Base-by-base conservation (phyloP, 257 asterid species). In the Plantago major region DNA sequence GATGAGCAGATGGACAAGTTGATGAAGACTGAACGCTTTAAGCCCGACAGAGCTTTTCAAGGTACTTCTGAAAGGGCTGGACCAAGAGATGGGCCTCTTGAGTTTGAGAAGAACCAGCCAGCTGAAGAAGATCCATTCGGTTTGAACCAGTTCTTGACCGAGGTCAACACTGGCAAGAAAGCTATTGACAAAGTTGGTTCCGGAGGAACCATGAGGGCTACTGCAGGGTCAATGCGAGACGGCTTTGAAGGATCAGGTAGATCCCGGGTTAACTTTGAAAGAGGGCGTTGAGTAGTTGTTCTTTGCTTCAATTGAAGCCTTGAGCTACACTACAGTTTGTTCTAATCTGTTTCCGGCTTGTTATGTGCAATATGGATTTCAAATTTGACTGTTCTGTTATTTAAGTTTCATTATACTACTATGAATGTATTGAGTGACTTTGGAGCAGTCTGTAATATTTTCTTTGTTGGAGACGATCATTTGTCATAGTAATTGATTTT, bases 111-210 rank as follows among this genome's bases (percentile, higher is more conserved):
- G 61, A 84, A 79, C 50, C 84, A 70, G 62, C 80, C 70, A 3
- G 79, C 81, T 28, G 94, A 92, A 70, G 95, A 86, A 68, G 97
- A 92, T 84, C 97, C 95, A 7, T 92, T 89, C 38, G 96, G 97
- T 65, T 74, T 92, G 61, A 95, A 89, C 72, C 90, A 86, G 63
- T 89, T 89, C 79, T 81, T 86, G 77, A 84, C 89, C 0, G 91
- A 86, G 81, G 99, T 92, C 16, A 89, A 92, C 74, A 84, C 86
- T 8, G 96, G 96, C 5, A 89, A 84, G 80, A 92, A 81, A 55
- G 95, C 97, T 15, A 77, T 89, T 74, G 93, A 85, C 50, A 89
- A 78, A 58, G 75, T 83, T 47, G 99, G 97, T 44, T 75, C 82
- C 37, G 82, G 79, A 10, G 86, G 86, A n/a, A 74, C 86, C 7